Percentiles rank a stretch among this genome's conserved stretches.
These are phyloP conservation scores for Cichorium intybus DNA, from an alignment of 140 eudicot genomes.

Conservation along the genomic window DNA sequence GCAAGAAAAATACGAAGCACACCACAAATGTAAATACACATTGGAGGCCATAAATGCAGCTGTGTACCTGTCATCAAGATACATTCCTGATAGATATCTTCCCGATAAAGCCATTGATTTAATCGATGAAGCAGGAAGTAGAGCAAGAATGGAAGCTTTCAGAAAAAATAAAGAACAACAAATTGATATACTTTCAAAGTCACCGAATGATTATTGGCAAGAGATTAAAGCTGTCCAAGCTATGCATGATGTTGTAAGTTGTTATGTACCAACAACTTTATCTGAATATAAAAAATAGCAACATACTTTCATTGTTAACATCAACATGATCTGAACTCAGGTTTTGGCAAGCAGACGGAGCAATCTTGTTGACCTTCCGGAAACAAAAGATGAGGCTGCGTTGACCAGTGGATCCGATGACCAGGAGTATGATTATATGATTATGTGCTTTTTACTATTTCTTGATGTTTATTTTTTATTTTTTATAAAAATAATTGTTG, in stretches of 20 bases:
- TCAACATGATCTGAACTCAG: slow-evolving; percentile 26
- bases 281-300: too few relatives aligned
- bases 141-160: slow-evolving; percentile 65
- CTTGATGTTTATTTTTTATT: background rate
- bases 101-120: slow-evolving; percentile 95
- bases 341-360: slow-evolving; percentile 37
- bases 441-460: background rate
- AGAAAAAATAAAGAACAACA: slow-evolving; percentile 59
- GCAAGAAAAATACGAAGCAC: slow-evolving; percentile 71
- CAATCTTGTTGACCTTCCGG: slow-evolving; percentile 38
- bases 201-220: slow-evolving; percentile 84
- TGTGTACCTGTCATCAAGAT: slow-evolving; percentile 72
- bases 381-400: slow-evolving; percentile 34
- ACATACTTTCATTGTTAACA: too few relatives aligned
- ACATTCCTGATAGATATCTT: slow-evolving; percentile 79
- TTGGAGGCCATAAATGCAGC: slow-evolving; percentile 86
- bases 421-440: slow-evolving; percentile 55
- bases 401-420: slow-evolving; percentile 34
- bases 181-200: slow-evolving; percentile 56
- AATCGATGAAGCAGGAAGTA: slow-evolving; percentile 91
- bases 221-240: slow-evolving; percentile 81
- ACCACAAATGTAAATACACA: slow-evolving; percentile 81
- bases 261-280: too few relatives aligned
- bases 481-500: background rate
- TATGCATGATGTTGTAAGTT: slow-evolving; percentile 64